Evolutionary conservation across 306 rosid genomes (phyloP), one percentile per base, ranked within the genome.

Genomic region (Gillenia trifoliata): DNA sequence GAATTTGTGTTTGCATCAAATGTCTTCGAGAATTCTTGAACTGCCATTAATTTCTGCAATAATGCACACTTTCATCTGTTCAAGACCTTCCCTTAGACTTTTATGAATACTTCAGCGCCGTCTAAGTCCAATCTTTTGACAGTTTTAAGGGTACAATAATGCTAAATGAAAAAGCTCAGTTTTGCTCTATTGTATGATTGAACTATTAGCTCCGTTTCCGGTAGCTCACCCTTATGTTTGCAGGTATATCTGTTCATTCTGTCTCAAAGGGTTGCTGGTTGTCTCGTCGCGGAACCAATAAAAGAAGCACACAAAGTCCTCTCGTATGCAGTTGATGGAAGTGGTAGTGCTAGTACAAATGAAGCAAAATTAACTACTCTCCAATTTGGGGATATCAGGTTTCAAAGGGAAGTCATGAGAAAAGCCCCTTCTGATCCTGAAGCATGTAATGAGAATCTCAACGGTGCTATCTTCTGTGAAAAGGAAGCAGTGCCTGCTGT

Each of bases 241-340:
- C 88, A 92, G 89, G 89, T 83, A 22, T 90, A 86, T 81, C 78
- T 93, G 64, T 93, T 89, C 50, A 83, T 90, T 76, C 83, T 83
- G 59, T 83, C 70, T 3, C 87, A 78, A 33, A 87, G 87, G 81
- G 71, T 93, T 73, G 82, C 77, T 59, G 91, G 95, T 8, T 90
- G 95, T 66, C 68, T 86, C 29, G 83, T 90, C 74, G 95, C 86
- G 2, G 92, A 93, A 66, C 92, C 92, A 67, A 88, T 89, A 75
- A 71, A 81, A 73, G 79, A 91, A 72, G 98, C 97, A 50, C 88
- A 89, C 83, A 85, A 78, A 74, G 82, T 89, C 31, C 54, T 83
- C 30, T 83, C 94, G 64, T 69, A 72, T 69, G 85, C 87, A 4
- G 54, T 19, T 52, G 76, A 76, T 68, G 82, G 47, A 64, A 55